phyloP scores from a whole-genome alignment of 257 asterid genomes.

The Knoxia roxburghii region DNA sequence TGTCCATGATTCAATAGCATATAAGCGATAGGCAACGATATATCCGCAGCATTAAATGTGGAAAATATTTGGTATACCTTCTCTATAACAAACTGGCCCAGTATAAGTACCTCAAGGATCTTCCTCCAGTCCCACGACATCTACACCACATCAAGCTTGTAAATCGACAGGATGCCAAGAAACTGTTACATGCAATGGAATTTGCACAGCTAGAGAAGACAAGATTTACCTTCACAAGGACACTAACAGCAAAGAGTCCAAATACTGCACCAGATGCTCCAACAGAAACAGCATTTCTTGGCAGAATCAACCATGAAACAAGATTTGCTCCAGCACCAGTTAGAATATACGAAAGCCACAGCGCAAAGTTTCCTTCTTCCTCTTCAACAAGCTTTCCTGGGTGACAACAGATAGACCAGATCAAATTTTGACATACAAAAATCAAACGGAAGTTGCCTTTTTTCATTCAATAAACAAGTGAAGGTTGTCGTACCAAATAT shows the following conservation, averaged over 20 bases:
- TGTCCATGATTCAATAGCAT: not conserved
- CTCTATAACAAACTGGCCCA: slow-evolving; percentile 95
- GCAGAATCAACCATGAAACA: slow-evolving; percentile 90
- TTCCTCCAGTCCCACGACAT: slow-evolving; percentile 99
- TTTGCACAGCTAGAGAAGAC: not conserved
- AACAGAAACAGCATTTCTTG: slow-evolving; percentile 87
- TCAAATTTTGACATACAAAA: not conserved
- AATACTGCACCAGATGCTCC: slow-evolving; percentile 99
- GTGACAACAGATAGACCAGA: slow-evolving; percentile 8
- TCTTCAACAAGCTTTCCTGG: slow-evolving; percentile 95
- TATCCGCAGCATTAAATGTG: not conserved
- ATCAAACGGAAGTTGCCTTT: not conserved
- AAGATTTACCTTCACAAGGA: slow-evolving; percentile 67
- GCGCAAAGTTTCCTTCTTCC: slow-evolving; percentile 90
- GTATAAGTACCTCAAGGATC: slow-evolving; percentile 87
- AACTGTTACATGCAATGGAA: not conserved
- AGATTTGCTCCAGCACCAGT: slow-evolving; percentile 97
- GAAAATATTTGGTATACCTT: slow-evolving; percentile 42
- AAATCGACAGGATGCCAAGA: slow-evolving; percentile 5
- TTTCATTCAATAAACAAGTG: slow-evolving; percentile 14
- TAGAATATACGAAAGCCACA: slow-evolving; percentile 87
- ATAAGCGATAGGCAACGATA: not conserved
- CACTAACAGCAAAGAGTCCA: slow-evolving; percentile 92
- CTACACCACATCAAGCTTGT: slow-evolving; percentile 31
- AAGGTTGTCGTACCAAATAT: slow-evolving; percentile 67